Evolutionary conservation across 352 stramenopile genomes (phyloP), one percentile per base, ranked within the genome.

Genomic region (Phytophthora uliginosa): DNA sequence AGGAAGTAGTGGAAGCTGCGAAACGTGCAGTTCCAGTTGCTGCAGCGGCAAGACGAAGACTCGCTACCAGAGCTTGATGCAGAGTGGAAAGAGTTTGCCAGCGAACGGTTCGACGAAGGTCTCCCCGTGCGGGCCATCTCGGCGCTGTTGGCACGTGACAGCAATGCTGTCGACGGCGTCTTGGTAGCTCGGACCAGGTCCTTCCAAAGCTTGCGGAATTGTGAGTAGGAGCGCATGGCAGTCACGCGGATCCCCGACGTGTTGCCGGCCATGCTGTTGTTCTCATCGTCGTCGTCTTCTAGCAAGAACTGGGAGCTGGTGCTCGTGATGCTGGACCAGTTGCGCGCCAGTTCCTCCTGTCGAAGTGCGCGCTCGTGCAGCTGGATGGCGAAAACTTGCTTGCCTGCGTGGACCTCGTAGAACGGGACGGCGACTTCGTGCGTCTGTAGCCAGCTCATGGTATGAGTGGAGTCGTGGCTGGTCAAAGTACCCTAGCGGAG

Each of bases 151-250:
- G 63, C 63, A 17, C 65, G 63, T 51, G 59, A 59, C 15, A 80
- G 60, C 4, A 73, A 72, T 15, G 69, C 42, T 18, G 52, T 73
- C 6, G 73, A 70, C 5, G 69, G 76, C 8, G 71, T 78, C 59
- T 82, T 83, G 5, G 84, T 91, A 20, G 77, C 78, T 26, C 71
- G 74, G 48, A 77, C 64, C 42, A 91, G 55, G 26, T 86, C 78
- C 55, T 76, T 86, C 82, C 82, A 90, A 50, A 91, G 78, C 50
- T 72, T 74, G 22, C 84, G 84, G 42, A 91, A 91, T 62, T 91
- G 76, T 0, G 82, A 90, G 72, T 90, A 90, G 7, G 84, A 91
- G 18, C 81, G 84, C 55, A 72, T 63, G 15, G 74, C 74, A 4
- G 74, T 78, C 42, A 82, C 67, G 36, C 63, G 63, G 3, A 69